Conservation (phyloP, 306 rosid genomes). For the Arachis stenosperma region DNA sequence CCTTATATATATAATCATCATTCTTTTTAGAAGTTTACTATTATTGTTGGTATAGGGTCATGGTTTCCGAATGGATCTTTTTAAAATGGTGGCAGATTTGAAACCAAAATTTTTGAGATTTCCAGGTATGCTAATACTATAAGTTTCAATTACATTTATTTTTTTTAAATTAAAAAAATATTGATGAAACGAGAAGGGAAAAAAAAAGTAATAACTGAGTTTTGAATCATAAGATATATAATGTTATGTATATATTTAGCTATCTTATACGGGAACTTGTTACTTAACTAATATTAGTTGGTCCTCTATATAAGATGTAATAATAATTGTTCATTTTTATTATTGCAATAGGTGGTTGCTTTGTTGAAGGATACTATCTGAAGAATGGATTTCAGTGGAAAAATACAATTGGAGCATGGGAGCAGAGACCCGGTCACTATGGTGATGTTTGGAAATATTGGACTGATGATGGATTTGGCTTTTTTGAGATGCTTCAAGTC, state of each 20-base stretch:
- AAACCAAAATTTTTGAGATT: constrained; percentile 66
- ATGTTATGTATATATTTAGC: too few species aligned
- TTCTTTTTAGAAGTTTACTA: neutral
- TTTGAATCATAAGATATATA: too few species aligned
- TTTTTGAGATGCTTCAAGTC: constrained; percentile 76
- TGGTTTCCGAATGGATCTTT: constrained; percentile 64
- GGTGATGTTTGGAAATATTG: constrained; percentile 80
- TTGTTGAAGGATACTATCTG: constrained; percentile 71
- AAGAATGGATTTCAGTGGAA: constrained; percentile 80
- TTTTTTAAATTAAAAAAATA: too few species aligned
- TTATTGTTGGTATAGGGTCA: constrained; percentile 51
- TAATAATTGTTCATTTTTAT: neutral
- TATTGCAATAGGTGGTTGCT: constrained; percentile 64
- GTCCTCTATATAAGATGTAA: too few species aligned
- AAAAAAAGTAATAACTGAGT: too few species aligned
- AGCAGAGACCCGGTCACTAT: constrained; percentile 79
- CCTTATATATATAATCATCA: too few species aligned
- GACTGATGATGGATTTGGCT: constrained; percentile 87
- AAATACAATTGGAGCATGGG: constrained; percentile 71
- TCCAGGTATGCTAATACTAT: constrained; percentile 48
- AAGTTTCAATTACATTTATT: too few species aligned
- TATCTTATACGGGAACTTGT: too few species aligned
- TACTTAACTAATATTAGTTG: too few species aligned
- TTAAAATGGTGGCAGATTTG: constrained; percentile 51
- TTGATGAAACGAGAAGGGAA: too few species aligned